These are phyloP conservation scores for Evansstolkia leycettana DNA, from an alignment of 495 filamentous ascomycete species.

Conservation along the genomic window DNA sequence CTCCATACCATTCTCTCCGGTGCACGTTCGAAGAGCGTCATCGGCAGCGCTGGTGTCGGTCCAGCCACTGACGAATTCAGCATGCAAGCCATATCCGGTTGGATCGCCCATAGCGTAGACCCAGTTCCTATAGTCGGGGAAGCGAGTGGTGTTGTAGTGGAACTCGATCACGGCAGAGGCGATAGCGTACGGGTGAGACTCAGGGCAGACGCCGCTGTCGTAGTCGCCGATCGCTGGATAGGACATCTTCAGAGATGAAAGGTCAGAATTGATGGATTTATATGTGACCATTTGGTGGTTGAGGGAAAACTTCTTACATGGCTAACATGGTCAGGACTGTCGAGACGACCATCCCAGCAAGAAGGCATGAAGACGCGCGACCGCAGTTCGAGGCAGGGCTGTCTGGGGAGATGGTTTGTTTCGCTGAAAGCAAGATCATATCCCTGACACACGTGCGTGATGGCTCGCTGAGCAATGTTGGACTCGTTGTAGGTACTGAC, in stretches of 20 bases:
- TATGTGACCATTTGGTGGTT: too few relatives aligned
- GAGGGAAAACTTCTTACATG: conserved; percentile 16
- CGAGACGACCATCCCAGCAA: conserved; percentile 47
- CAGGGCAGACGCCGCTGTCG: conserved; percentile 14
- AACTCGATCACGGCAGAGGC: conserved; percentile 60
- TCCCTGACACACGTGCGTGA: conserved; percentile 15
- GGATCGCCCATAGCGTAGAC: conserved; percentile 15
- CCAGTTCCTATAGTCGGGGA: conserved; percentile 23
- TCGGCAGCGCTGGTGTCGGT: conserved; percentile 7
- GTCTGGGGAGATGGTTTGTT: conserved; percentile 10
- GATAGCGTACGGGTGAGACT: conserved; percentile 43
- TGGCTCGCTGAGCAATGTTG: conserved; percentile 11
- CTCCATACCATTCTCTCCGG: conserved; percentile 3
- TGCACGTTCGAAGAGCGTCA: conserved; percentile 14
- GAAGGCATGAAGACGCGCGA: conserved; percentile 45
- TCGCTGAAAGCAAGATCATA: conserved; percentile 7
- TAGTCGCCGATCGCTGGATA: conserved; percentile 17
- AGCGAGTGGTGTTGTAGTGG: conserved; percentile 47
- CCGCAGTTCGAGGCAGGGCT: conserved; percentile 11
- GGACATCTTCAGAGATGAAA: conserved; percentile 9
- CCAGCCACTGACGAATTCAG: conserved; percentile 16
- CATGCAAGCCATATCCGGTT: conserved; percentile 18
- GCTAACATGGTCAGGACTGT: conserved; percentile 38
- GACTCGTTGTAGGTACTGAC: conserved; percentile 10
- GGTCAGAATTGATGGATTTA: neutral